Conservation (phyloP, 192 early-diverging fungal species). For the Coemansia sp. region DNA sequence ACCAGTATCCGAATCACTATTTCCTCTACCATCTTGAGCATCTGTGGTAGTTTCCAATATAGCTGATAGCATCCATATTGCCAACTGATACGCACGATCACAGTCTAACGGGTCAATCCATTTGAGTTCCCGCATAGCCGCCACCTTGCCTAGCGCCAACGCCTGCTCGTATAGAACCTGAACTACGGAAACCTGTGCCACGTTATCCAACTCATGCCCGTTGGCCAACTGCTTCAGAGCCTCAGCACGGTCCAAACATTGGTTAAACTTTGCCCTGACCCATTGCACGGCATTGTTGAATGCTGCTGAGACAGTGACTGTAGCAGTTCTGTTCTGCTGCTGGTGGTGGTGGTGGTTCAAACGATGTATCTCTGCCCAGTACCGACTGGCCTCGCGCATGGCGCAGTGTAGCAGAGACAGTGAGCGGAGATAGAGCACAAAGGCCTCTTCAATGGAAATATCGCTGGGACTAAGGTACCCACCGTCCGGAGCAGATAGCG, state of each 20-base stretch:
- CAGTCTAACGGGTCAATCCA: slow-evolving; percentile 63
- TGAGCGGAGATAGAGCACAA: slow-evolving; percentile 66
- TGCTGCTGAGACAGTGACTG: slow-evolving; percentile 36
- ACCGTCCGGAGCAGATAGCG: slow-evolving; percentile 25
- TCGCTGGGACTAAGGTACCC: slow-evolving; percentile 31
- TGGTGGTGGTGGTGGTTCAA: neutral
- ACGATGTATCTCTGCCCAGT: slow-evolving; percentile 32
- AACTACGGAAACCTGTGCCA: slow-evolving; percentile 53
- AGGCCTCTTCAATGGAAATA: slow-evolving; percentile 60
- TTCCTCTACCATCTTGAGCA: neutral
- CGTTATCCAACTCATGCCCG: slow-evolving; percentile 51
- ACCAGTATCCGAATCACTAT: no score
- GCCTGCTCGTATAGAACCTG: slow-evolving; percentile 73
- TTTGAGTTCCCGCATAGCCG: slow-evolving; percentile 61
- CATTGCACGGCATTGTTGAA: slow-evolving; percentile 75
- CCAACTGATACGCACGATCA: slow-evolving; percentile 69
- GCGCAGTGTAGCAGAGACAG: slow-evolving; percentile 60
- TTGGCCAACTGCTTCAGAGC: slow-evolving; percentile 55
- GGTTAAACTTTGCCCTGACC: slow-evolving; percentile 88
- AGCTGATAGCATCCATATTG: slow-evolving; percentile 72
- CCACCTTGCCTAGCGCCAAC: slow-evolving; percentile 56
- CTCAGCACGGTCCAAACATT: slow-evolving; percentile 82
- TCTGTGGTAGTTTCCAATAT: slow-evolving; percentile 53
- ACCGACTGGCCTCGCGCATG: slow-evolving; percentile 54
- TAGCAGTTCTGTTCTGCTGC: neutral